Evolutionary conservation across 805 yeast genomes (phyloP).

Genomic region (Yarrowia sp.): DNA sequence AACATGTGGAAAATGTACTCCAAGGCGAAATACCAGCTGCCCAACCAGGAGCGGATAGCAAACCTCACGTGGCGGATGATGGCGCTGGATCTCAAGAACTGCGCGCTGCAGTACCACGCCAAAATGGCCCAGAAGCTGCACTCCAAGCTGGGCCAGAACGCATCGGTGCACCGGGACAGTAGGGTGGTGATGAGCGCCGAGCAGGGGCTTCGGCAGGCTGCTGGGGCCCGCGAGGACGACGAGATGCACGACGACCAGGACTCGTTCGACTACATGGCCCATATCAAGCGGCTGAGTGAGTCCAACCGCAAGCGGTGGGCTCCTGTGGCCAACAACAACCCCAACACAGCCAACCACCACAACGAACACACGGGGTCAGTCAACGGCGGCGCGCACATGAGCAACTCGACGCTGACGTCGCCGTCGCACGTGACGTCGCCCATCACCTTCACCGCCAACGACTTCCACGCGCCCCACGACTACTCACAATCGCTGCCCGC

Average conservation of each 20-base stretch:
- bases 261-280: slow-evolving; percentile 66
- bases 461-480: slow-evolving; percentile 15
- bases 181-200: slow-evolving; percentile 12
- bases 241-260: slow-evolving; percentile 46
- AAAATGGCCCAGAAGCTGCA: slow-evolving; percentile 36
- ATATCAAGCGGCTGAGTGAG: slow-evolving; percentile 63
- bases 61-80: slow-evolving; percentile 89
- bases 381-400: background rate
- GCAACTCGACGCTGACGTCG: slow-evolving; percentile 16
- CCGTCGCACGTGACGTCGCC: slow-evolving; percentile 21
- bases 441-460: slow-evolving; percentile 17
- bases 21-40: slow-evolving; percentile 74
- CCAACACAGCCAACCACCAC: background rate
- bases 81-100: slow-evolving; percentile 47
- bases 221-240: background rate
- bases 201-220: background rate
- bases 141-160: slow-evolving; percentile 18
- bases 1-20: slow-evolving; percentile 80
- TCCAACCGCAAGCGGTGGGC: slow-evolving; percentile 17
- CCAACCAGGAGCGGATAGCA: slow-evolving; percentile 78
- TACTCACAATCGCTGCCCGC: slow-evolving; percentile 22
- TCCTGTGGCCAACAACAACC: background rate
- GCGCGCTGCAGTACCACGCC: slow-evolving; percentile 26
- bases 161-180: background rate
- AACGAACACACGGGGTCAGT: background rate